Evolutionary conservation across 768 basidiomycete genomes (phyloP).

Genomic region (Suillus spraguei): DNA sequence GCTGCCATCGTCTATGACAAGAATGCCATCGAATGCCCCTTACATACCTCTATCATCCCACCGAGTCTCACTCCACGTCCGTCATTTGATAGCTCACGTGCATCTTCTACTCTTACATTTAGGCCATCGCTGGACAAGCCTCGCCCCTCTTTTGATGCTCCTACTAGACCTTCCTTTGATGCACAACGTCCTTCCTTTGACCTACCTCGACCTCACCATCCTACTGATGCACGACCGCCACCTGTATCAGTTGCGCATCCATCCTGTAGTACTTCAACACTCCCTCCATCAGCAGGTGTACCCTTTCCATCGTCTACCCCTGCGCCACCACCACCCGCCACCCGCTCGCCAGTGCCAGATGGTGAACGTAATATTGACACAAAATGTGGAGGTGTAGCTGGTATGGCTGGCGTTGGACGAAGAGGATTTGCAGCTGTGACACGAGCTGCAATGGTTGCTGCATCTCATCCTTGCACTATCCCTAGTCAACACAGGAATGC

Average conservation of each 20-base stretch:
- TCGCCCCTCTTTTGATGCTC: slow-evolving; percentile 8
- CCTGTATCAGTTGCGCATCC: slow-evolving; percentile 13
- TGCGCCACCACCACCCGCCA: slow-evolving; percentile 11
- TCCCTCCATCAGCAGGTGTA: slow-evolving; percentile 18
- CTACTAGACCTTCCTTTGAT: slow-evolving; percentile 9
- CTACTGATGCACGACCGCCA: slow-evolving; percentile 3
- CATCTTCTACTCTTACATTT: slow-evolving; percentile 17
- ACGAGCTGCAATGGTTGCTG: slow-evolving; percentile 56
- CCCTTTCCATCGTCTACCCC: slow-evolving; percentile 21
- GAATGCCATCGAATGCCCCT: slow-evolving; percentile 1
- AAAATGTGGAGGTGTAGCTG: slow-evolving; percentile 73
- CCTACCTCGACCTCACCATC: background rate
- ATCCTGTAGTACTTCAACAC: slow-evolving; percentile 12
- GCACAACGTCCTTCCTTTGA: slow-evolving; percentile 21
- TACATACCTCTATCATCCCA: slow-evolving; percentile 8
- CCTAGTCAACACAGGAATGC: background rate
- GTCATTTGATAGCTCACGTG: slow-evolving; percentile 21
- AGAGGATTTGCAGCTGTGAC: slow-evolving; percentile 80
- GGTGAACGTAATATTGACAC: slow-evolving; percentile 55
- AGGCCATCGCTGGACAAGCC: slow-evolving; percentile 21
- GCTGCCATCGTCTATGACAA: slow-evolving; percentile 13
- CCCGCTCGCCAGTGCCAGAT: slow-evolving; percentile 16
- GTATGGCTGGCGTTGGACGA: slow-evolving; percentile 91
- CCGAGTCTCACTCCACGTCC: slow-evolving; percentile 20
- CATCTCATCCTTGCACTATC: slow-evolving; percentile 17